phyloP scores from a whole-genome alignment of 257 asterid genomes.

The Plectranthus barbatus region DNA sequence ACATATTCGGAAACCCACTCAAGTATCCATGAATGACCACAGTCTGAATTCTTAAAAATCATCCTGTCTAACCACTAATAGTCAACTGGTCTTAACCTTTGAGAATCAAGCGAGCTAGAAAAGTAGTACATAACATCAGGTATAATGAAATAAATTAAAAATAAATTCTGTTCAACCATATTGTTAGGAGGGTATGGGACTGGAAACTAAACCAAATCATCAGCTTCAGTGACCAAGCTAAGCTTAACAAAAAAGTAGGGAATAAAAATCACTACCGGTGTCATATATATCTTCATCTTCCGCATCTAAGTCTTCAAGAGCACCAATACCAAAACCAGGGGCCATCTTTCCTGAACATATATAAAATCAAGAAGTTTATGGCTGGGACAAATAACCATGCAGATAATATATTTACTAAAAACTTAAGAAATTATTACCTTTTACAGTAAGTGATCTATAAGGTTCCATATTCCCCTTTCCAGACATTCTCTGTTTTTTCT shows the following conservation, averaged over 20 bases:
- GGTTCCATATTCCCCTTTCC: constrained; percentile 36
- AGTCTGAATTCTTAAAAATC: not conserved
- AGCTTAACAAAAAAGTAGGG: constrained; percentile 4
- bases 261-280: constrained; percentile 41
- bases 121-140: not conserved
- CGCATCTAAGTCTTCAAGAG: constrained; percentile 87
- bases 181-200: not conserved
- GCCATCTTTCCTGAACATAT: constrained; percentile 58
- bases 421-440: constrained; percentile 32
- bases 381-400: not conserved
- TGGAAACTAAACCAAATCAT: not conserved
- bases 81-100: not conserved
- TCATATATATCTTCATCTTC: constrained; percentile 94
- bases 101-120: not conserved
- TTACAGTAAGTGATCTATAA: constrained; percentile 38
- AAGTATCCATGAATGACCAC: not conserved
- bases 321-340: constrained; percentile 98
- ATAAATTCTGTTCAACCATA: not conserved
- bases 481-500: constrained; percentile 57
- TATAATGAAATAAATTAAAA: not conserved
- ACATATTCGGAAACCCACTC: not conserved
- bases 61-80: not conserved
- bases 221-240: not conserved
- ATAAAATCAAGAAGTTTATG: constrained; percentile 16
- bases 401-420: not conserved